A percentile compares a stretch with the other conserved stretches of the same genome.
Conservation (phyloP, 768 basidiomycete genomes). For the Porpolomopsis calyptriformis region DNA sequence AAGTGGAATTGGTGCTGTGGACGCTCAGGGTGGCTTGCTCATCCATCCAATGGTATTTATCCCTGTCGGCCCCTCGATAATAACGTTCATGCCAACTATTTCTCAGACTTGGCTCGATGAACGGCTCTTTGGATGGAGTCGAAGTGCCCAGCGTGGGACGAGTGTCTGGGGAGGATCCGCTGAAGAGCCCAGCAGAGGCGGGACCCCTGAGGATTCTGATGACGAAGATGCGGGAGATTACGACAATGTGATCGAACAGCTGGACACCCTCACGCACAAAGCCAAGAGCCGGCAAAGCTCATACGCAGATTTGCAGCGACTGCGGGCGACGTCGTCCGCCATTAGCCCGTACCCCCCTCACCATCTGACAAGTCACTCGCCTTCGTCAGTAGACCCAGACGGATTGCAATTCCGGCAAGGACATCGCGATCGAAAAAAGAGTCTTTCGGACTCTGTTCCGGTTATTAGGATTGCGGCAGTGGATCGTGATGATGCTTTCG, state of each 20-base stretch:
- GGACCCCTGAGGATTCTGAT: conserved; percentile 69
- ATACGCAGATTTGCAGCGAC: conserved; percentile 72
- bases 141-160: conserved; percentile 66
- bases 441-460: conserved; percentile 52
- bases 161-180: conserved; percentile 70
- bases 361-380: not conserved
- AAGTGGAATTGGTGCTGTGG: conserved; percentile 72
- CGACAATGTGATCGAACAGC: conserved; percentile 65
- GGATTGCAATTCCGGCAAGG: conserved; percentile 33
- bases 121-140: conserved; percentile 85
- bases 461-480: conserved; percentile 54
- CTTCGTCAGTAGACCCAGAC: conserved; percentile 23
- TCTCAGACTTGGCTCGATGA: conserved; percentile 94
- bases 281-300: conserved; percentile 57
- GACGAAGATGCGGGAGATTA: conserved; percentile 88
- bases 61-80: not conserved
- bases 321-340: conserved; percentile 31
- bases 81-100: conserved; percentile 35
- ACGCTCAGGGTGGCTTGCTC: conserved; percentile 52
- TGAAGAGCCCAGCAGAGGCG: conserved; percentile 52
- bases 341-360: not conserved
- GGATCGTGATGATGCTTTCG: conserved; percentile 47
- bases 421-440: conserved; percentile 47
- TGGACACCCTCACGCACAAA: conserved; percentile 23
- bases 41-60: conserved; percentile 8